These are phyloP conservation scores for Candida mattraensis DNA, from an alignment of 805 yeast species.

Conservation along the genomic window DNA sequence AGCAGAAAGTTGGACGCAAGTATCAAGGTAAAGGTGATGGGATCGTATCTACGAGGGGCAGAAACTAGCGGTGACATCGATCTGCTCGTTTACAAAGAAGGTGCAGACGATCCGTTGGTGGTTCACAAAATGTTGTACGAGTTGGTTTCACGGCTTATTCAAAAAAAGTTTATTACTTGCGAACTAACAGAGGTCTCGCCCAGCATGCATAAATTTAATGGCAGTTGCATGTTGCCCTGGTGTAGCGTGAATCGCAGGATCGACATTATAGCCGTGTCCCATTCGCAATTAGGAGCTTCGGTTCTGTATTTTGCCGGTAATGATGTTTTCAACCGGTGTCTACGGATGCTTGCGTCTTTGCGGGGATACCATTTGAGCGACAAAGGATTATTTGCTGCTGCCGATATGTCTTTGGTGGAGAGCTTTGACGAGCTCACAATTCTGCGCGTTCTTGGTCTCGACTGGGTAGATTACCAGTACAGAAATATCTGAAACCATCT, in stretches of 20 bases:
- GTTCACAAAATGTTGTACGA: slow-evolving; percentile 17
- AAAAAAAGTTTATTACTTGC: slow-evolving; percentile 24
- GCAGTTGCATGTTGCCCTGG: slow-evolving; percentile 35
- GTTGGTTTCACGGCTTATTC: slow-evolving; percentile 14
- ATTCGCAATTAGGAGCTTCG: slow-evolving; percentile 46
- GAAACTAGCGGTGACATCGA: slow-evolving; percentile 53
- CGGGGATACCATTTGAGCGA: slow-evolving; percentile 40
- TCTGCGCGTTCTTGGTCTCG: slow-evolving; percentile 43
- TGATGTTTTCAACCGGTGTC: slow-evolving; percentile 47
- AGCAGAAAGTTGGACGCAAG: slow-evolving; percentile 34
- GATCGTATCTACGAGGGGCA: slow-evolving; percentile 53
- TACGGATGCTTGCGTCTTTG: slow-evolving; percentile 43
- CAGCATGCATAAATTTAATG: slow-evolving; percentile 32
- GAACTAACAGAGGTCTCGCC: slow-evolving; percentile 18
- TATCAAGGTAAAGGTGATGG: slow-evolving; percentile 42
- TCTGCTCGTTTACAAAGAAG: slow-evolving; percentile 42
- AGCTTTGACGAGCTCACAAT: slow-evolving; percentile 44
- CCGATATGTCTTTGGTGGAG: slow-evolving; percentile 35
- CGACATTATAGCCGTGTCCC: slow-evolving; percentile 50
- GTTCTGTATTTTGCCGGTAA: slow-evolving; percentile 56
- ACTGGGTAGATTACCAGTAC: slow-evolving; percentile 26
- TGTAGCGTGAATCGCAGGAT: slow-evolving; percentile 46
- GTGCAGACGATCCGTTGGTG: slow-evolving; percentile 25
- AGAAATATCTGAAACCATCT: slow-evolving; percentile 19
- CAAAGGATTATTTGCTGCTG: slow-evolving; percentile 40